Evolutionary conservation across 2,329 filamentous ascomycete genomes (phyloP), one percentile per base, ranked within the genome.

Genomic region (Penicillium verrucosum): DNA sequence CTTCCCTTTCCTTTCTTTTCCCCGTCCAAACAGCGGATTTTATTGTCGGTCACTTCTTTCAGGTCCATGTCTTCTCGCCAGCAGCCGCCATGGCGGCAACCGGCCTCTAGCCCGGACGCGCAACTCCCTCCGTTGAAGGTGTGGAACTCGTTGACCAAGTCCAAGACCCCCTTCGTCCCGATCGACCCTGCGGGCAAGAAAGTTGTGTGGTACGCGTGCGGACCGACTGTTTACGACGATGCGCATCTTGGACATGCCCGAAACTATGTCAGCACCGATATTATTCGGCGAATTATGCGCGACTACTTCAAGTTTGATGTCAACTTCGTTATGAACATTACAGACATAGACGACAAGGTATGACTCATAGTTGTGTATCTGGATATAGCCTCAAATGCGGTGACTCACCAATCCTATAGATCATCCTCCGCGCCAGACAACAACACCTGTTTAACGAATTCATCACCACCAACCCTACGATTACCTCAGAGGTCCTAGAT

Each of bases 311-410:
- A 85, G 59, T 94, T 89, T 73, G 79, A 91, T 41, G 85, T 96
- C 63, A 85, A 87, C 58, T 96, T 95, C 76, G 89, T 96, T 63
- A 94, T 95, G 88, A 96, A 96, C 76, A 91, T 94, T 61, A 96
- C 92, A 29, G 92, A 93, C 67, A 83, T 93, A 38, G 89, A 92
- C 65, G 86, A 89, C 74, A 89, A 89, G 81, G 84, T 85, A 68
- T 42, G 64, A 5, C 38, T 56, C 29, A 5, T 12, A 34, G 10
- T 32, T 52, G 16, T 30, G 23, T 43, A 30, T 25, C 40, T 40
- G 23, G 42, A 25, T n/a, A 14, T 12, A 30, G 12, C 25, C 14
- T 38, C 41, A 14, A 46, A 7, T 10, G 21, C 18, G 36, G 52
- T 63, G 56, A 60, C 60, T 48, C 41, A 57, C 56, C 34, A 51